A percentile compares a stretch with the other conserved stretches of the same genome.
phyloP scores from a whole-genome alignment of 371 early-diverging fungal genomes.

The Syncephalis fuscata region DNA sequence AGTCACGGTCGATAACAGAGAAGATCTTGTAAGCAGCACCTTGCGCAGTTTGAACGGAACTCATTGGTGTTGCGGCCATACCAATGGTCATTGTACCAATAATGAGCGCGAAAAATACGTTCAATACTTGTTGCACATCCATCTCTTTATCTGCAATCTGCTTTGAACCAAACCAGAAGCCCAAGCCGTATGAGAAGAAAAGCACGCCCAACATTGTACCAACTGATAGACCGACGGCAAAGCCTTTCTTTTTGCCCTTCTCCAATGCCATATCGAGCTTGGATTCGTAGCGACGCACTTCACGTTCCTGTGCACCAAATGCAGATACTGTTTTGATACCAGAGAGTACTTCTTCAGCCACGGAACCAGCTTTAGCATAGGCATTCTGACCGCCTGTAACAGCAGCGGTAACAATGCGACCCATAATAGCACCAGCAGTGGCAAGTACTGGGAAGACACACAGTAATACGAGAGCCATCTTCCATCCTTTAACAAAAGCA shows the following conservation, averaged over 20 bases:
- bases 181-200: slow-evolving; percentile 43
- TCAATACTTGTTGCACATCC: slow-evolving; percentile 17
- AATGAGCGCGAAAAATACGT: slow-evolving; percentile 31
- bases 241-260: slow-evolving; percentile 30
- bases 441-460: slow-evolving; percentile 9
- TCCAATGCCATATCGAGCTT: slow-evolving; percentile 31
- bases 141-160: slow-evolving; percentile 24
- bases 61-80: slow-evolving; percentile 19
- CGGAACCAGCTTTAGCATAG: slow-evolving; percentile 45
- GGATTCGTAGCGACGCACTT: slow-evolving; percentile 34
- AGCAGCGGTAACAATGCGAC: slow-evolving; percentile 36
- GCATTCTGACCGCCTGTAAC: slow-evolving; percentile 17
- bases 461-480: slow-evolving; percentile 60
- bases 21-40: slow-evolving; percentile 49
- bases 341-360: slow-evolving; percentile 75
- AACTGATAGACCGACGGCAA: slow-evolving; percentile 32
- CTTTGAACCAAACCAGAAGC: slow-evolving; percentile 42
- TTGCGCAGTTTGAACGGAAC: slow-evolving; percentile 14
- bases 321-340: slow-evolving; percentile 77
- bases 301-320: slow-evolving; percentile 61
- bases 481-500: slow-evolving; percentile 76
- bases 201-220: slow-evolving; percentile 17
- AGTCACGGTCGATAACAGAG: slow-evolving; percentile 51
- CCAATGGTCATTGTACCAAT: slow-evolving; percentile 34
- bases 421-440: slow-evolving; percentile 39